Evolutionary conservation across 2,329 filamentous ascomycete species (phyloP).

Genomic region (Periconia macrospinosa): DNA sequence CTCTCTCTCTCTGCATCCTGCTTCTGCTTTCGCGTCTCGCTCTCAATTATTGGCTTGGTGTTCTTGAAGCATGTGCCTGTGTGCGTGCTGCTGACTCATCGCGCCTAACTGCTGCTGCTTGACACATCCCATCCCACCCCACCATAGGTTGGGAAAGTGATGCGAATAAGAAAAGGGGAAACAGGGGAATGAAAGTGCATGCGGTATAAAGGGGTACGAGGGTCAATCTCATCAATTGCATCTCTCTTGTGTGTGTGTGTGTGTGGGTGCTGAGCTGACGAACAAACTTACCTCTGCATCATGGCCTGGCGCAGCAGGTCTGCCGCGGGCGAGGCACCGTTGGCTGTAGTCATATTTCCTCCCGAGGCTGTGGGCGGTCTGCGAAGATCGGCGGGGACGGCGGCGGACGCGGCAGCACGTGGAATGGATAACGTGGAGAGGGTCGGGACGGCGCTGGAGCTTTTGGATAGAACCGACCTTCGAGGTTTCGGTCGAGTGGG

Average conservation of each 20-base stretch:
- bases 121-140: too few species aligned
- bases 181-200: too few species aligned
- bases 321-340: constrained; percentile 54
- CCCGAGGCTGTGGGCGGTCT: constrained; percentile 24
- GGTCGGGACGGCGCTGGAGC: constrained; percentile 48
- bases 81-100: too few species aligned
- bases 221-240: too few species aligned
- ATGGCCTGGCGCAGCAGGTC: constrained; percentile 62
- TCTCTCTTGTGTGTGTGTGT: neutral
- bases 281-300: constrained; percentile 57
- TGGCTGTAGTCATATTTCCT: constrained; percentile 30
- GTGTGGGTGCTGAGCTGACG: neutral
- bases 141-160: too few species aligned
- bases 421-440: constrained; percentile 42
- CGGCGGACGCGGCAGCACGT: constrained; percentile 18
- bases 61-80: too few species aligned
- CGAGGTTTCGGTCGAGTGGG: constrained; percentile 20
- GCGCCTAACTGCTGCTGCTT: too few species aligned
- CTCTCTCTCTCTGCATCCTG: too few species aligned
- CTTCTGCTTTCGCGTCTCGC: too few species aligned
- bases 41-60: too few species aligned
- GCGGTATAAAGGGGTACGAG: too few species aligned
- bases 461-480: constrained; percentile 42
- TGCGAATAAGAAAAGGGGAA: too few species aligned
- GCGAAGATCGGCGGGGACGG: constrained; percentile 19